Conservation (phyloP, 352 stramenopile species). For the Globisporangium viniferum region DNA sequence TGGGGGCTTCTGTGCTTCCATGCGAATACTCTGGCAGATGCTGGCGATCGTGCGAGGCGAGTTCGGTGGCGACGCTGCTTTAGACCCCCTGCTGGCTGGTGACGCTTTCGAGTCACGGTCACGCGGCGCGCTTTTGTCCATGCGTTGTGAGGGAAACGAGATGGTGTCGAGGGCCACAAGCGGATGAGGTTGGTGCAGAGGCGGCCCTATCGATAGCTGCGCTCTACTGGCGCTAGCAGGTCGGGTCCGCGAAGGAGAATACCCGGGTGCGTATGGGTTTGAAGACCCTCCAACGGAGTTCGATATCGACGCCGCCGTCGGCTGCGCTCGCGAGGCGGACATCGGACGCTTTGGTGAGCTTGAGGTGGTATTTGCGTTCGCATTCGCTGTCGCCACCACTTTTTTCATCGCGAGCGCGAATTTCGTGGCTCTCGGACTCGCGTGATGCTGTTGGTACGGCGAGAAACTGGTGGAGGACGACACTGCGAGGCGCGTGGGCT, state of each 20-base stretch:
- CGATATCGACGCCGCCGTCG: constrained; percentile 19
- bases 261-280: not conserved
- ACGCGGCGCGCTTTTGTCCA: not conserved
- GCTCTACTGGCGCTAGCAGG: constrained; percentile 17
- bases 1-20: not conserved
- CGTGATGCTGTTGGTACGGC: not conserved
- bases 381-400: not conserved
- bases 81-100: not conserved
- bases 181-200: not conserved
- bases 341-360: constrained; percentile 29
- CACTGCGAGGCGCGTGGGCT: not conserved
- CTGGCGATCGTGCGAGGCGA: constrained; percentile 6
- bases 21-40: constrained; percentile 7
- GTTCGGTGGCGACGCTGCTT: not conserved
- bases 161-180: constrained; percentile 7
- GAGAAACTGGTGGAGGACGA: constrained; percentile 1
- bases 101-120: not conserved
- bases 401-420: constrained; percentile 12
- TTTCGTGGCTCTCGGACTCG: constrained; percentile 32
- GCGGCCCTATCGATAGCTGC: not conserved
- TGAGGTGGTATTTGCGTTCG: not conserved
- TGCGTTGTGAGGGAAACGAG: not conserved
- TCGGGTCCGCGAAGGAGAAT: not conserved
- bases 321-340: constrained; percentile 30
- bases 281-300: not conserved